Percentiles rank a stretch among this genome's conserved stretches.
Evolutionary conservation across 805 yeast species (phyloP).

Genomic region (Scheffersomyces lignosus): DNA sequence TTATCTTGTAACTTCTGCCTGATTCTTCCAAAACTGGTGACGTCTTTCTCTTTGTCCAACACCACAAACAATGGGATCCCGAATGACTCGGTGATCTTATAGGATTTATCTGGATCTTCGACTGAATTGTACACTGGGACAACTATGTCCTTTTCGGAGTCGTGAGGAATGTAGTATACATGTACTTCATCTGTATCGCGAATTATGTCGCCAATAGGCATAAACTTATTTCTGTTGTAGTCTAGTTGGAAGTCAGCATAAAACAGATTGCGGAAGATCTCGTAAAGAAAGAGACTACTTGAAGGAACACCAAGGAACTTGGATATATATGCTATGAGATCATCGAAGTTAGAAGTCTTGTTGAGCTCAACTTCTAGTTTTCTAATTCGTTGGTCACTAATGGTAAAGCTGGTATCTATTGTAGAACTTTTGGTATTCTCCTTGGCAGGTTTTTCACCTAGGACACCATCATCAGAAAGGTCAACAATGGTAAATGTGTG

Average conservation of each 20-base stretch:
- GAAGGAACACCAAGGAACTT: slow-evolving; percentile 37
- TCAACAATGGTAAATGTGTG: slow-evolving; percentile 64
- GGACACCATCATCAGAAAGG: slow-evolving; percentile 46
- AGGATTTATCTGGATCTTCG: slow-evolving; percentile 36
- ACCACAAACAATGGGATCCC: slow-evolving; percentile 78
- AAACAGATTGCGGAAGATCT: slow-evolving; percentile 63
- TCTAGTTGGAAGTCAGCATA: slow-evolving; percentile 66
- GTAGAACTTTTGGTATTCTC: neutral
- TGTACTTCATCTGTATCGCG: slow-evolving; percentile 60
- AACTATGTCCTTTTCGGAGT: slow-evolving; percentile 39
- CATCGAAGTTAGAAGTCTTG: slow-evolving; percentile 62
- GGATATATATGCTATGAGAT: slow-evolving; percentile 62
- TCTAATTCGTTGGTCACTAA: slow-evolving; percentile 17
- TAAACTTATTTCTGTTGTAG: slow-evolving; percentile 52
- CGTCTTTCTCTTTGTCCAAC: slow-evolving; percentile 48
- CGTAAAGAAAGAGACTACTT: slow-evolving; percentile 29
- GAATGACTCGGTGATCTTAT: slow-evolving; percentile 49
- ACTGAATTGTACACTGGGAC: slow-evolving; percentile 59
- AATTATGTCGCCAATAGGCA: slow-evolving; percentile 70
- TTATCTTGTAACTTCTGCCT: slow-evolving; percentile 53
- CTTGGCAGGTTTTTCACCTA: neutral
- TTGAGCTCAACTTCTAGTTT: slow-evolving; percentile 70
- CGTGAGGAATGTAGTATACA: slow-evolving; percentile 57
- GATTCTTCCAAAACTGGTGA: slow-evolving; percentile 56
- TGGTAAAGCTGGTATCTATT: neutral